phyloP scores from a whole-genome alignment of 2,329 filamentous ascomycete species.

The Fusarium chuoi region DNA sequence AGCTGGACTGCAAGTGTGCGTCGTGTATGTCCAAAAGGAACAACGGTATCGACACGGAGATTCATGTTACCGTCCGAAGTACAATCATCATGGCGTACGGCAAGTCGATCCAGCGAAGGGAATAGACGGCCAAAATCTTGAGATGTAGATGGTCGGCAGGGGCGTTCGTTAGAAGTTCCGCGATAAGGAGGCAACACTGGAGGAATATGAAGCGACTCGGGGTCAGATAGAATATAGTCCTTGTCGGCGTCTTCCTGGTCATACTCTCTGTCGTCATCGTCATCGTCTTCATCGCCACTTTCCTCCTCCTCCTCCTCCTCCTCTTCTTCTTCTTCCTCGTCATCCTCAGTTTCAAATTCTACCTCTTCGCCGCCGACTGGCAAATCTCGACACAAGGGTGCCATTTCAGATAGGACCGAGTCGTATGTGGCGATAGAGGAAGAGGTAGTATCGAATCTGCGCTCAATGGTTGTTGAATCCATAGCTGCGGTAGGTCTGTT shows the following conservation, averaged over 20 bases:
- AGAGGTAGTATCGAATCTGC: constrained; percentile 39
- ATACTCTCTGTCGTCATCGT: constrained; percentile 48
- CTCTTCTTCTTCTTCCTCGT: constrained; percentile 35
- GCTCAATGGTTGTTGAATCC: constrained; percentile 23
- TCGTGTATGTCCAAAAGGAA: constrained; percentile 65
- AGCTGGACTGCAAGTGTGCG: constrained; percentile 77
- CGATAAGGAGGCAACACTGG: constrained; percentile 66
- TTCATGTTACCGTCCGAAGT: constrained; percentile 97
- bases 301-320: constrained; percentile 31
- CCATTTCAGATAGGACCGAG: constrained; percentile 66
- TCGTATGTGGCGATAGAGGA: constrained; percentile 82
- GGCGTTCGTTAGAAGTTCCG: constrained; percentile 67
- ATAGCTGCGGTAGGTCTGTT: constrained; percentile 21
- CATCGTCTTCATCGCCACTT: constrained; percentile 45
- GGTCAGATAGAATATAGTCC: constrained; percentile 43
- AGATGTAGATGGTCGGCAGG: constrained; percentile 80
- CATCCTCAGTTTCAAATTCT: constrained; percentile 35
- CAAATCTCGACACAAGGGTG: constrained; percentile 39
- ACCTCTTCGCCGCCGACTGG: constrained; percentile 39
- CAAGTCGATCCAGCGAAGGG: constrained; percentile 82
- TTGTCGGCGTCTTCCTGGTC: constrained; percentile 42
- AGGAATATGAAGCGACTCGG: constrained; percentile 54
- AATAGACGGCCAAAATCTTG: constrained; percentile 87
- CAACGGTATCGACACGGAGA: constrained; percentile 83
- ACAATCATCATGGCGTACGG: constrained; percentile 89